Evolutionary conservation across 2,329 filamentous ascomycete genomes (phyloP).

Genomic region (Pleoardoris graminearum): DNA sequence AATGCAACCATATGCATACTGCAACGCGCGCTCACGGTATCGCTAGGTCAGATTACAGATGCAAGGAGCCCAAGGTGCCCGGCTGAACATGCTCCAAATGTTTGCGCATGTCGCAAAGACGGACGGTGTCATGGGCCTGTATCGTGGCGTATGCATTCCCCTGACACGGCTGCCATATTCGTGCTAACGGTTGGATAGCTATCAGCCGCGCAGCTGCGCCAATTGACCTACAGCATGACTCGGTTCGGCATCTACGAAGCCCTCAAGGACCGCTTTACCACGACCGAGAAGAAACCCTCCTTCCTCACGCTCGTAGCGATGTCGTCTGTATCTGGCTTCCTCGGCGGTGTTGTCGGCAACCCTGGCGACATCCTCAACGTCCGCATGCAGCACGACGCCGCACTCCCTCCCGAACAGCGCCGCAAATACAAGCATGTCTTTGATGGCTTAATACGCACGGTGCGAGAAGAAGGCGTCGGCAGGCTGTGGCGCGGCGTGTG

Average conservation of each 20-base stretch:
- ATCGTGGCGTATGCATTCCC: slow-evolving; percentile 67
- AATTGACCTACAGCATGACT: slow-evolving; percentile 91
- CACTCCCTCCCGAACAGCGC: slow-evolving; percentile 71
- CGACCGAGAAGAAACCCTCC: slow-evolving; percentile 59
- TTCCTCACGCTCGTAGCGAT: slow-evolving; percentile 80
- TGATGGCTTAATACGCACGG: slow-evolving; percentile 84
- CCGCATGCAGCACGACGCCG: slow-evolving; percentile 92
- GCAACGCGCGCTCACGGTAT: slow-evolving; percentile 20
- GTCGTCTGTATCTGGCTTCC: slow-evolving; percentile 79
- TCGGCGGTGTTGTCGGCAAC: slow-evolving; percentile 89
- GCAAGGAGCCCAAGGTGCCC: slow-evolving; percentile 67
- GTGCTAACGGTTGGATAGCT: slow-evolving; percentile 54
- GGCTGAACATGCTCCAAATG: slow-evolving; percentile 79
- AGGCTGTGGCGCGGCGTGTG: slow-evolving; percentile 83
- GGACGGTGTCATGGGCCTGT: slow-evolving; percentile 79
- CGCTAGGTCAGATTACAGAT: slow-evolving; percentile 82
- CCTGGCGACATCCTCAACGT: slow-evolving; percentile 96
- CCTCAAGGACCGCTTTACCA: slow-evolving; percentile 72
- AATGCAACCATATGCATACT: neutral
- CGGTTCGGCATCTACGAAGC: slow-evolving; percentile 97
- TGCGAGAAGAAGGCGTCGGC: slow-evolving; percentile 75
- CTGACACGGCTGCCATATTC: neutral
- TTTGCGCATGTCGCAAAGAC: slow-evolving; percentile 77
- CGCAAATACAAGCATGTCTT: slow-evolving; percentile 89
- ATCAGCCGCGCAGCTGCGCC: slow-evolving; percentile 87